phyloP scores from a whole-genome alignment of 805 yeast species.

The Myxozyma nipponensis region DNA sequence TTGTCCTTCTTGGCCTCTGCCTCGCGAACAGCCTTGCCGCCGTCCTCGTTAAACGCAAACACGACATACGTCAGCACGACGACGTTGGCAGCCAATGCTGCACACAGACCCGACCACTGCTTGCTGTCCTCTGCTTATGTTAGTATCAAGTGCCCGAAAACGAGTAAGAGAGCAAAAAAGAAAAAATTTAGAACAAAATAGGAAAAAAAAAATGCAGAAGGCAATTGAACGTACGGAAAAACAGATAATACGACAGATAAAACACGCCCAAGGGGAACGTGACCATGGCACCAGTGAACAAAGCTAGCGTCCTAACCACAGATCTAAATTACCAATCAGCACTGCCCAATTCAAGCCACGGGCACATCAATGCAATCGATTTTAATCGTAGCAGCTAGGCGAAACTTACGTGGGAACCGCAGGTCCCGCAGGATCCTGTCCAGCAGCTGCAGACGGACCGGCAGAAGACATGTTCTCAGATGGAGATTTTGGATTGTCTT shows the following conservation, averaged over 20 bases:
- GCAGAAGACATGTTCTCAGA: background rate
- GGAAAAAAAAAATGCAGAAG: background rate
- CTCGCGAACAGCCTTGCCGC: constrained; percentile 33
- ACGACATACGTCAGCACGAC: constrained; percentile 65
- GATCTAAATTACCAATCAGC: too few relatives aligned
- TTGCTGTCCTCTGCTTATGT: constrained; percentile 17
- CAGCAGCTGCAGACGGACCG: background rate
- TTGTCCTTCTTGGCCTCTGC: constrained; percentile 22
- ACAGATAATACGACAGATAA: constrained; percentile 45
- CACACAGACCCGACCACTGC: constrained; percentile 59
- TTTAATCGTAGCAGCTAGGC: too few relatives aligned
- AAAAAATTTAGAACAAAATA: too few relatives aligned
- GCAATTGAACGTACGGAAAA: constrained; percentile 28
- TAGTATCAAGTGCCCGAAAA: too few relatives aligned
- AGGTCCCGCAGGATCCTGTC: background rate
- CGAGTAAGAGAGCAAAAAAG: background rate
- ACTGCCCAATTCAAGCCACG: too few relatives aligned
- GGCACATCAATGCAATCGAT: too few relatives aligned
- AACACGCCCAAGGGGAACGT: constrained; percentile 57
- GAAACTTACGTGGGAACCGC: background rate
- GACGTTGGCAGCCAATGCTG: constrained; percentile 66
- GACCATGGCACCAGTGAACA: constrained; percentile 70
- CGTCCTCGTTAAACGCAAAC: constrained; percentile 66
- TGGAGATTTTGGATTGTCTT: too few relatives aligned
- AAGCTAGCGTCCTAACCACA: constrained; percentile 48